Evolutionary conservation across 768 basidiomycete species (phyloP), one percentile per base, ranked within the genome.

Genomic region (Suillus cothurnatus): DNA sequence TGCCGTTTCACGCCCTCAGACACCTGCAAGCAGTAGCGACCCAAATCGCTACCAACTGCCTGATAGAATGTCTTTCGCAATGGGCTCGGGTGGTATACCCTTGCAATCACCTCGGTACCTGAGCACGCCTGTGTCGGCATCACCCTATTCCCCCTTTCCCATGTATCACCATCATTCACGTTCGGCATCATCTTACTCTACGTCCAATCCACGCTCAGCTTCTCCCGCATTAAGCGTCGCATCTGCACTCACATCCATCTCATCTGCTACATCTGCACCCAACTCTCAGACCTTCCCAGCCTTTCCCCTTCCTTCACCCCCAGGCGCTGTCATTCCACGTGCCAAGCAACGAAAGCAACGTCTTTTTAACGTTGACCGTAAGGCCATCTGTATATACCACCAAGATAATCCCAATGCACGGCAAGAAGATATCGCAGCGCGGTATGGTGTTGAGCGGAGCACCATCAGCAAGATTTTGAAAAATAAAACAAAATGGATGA

Each of bases 401-500:
- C 77, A 81, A 61, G 78, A 86, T 4, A 80, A 92, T 71, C 91
- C 90, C 0, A 85, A 85, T 61, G 81, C 86, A 23, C 86, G 91
- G 65, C 94, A 96, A 75, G 93, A 95, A 72, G 92, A 94, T 72
- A 93, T 96, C 70, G 94, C 90, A 6, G 80, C 80, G 14, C 78
- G 80, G 38, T 95, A 90, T 73, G 85, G 86, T 59, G 90, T 95
- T 66, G 94, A 96, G 72, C 88, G 94, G 61, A 95, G 93, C 78
- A 96, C 94, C n/a, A 90, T 96, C 76, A 92, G 91, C 78, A 95
- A 96, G 79, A 95, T 94, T 67, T 82, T 95, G 69, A 95, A 95
- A 76, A 80, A 90, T 72, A 93, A 91, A 77, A 82, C 83, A n/a
- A 86, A 87, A 68, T 96, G 93, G 94, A 79, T 95, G 72, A 87